Evolutionary conservation across 371 early-diverging fungal genomes (phyloP), one percentile per base, ranked within the genome.

Genomic region (Mucor indicus): DNA sequence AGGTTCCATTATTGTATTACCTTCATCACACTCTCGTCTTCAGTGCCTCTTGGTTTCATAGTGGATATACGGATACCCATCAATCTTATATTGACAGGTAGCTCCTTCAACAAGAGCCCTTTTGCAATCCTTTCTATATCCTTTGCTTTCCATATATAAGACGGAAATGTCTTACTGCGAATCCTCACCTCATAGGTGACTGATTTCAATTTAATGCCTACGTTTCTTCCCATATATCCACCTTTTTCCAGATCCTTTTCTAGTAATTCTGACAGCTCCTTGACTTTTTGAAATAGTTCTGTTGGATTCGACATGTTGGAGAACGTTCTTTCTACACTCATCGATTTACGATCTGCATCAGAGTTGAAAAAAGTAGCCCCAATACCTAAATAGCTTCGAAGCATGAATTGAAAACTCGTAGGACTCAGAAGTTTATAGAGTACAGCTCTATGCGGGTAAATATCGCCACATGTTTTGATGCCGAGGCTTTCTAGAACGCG

Each of bases 261-360:
- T 19, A 75, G 40, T 8, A 62, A 37, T 9, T 32, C 27, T 13
- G 65, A 48, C 10, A 75, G 44, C 24, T 75, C 76, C 27, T 69
- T 57, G 5, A 69, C 54, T 33, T 75, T 75, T 27, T 39, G 2
- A 20, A 57, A 57, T 17, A 75, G 32, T 8, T 53, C 55, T 1
- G 21, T 35, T 11, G 46, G 55, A 4, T 59, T 46, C 20, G 67
- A 69, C 33, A 75, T 58, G 1, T 57, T 40, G 3, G 54, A 27
- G 38, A 75, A 75, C 0, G 76, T 75, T 16, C 76, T 55, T 50
- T 75, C 76, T 16, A 67, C 67, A 19, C 76, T 61, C 19, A 72
- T 61, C 24, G 72, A 72, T 19, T 72, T 75, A 23, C 69, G 49
- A 13, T 52, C 55, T 3, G 50, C 41, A 11, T 62, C 58, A 0